phyloP scores from a whole-genome alignment of 371 early-diverging fungal species.

The Nematocida sp. region DNA sequence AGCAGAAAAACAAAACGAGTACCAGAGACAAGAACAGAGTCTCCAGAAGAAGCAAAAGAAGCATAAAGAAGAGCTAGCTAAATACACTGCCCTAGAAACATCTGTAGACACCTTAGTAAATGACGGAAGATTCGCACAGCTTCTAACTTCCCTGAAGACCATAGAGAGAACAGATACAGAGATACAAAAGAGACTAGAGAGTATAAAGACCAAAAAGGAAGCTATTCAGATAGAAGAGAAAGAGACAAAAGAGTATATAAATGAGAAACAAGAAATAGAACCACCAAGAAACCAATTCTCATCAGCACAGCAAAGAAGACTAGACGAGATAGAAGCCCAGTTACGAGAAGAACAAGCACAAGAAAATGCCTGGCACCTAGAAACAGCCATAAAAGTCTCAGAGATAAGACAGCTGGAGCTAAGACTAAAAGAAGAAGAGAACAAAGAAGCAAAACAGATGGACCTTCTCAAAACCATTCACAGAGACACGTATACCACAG shows the following conservation, averaged over 20 bases:
- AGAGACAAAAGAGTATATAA: slow-evolving; percentile 23
- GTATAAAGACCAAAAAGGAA: slow-evolving; percentile 27
- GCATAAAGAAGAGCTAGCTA: slow-evolving; percentile 43
- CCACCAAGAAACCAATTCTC: not conserved
- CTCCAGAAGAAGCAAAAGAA: slow-evolving; percentile 24
- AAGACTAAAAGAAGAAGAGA: slow-evolving; percentile 42
- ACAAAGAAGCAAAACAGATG: slow-evolving; percentile 51
- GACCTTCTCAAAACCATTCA: slow-evolving; percentile 59
- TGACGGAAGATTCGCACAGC: not conserved
- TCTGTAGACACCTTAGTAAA: too few species aligned
- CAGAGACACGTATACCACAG: slow-evolving; percentile 62
- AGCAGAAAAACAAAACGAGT: not conserved
- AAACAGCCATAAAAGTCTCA: slow-evolving; percentile 37
- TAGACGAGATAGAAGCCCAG: slow-evolving; percentile 43
- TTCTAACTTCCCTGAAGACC: not conserved
- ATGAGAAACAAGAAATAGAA: slow-evolving; percentile 19
- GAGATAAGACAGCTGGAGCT: slow-evolving; percentile 51
- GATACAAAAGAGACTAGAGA: slow-evolving; percentile 33
- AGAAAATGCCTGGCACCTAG: slow-evolving; percentile 43
- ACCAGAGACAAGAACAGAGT: not conserved
- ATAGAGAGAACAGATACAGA: slow-evolving; percentile 1
- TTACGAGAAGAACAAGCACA: slow-evolving; percentile 27
- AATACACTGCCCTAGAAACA: slow-evolving; percentile 12
- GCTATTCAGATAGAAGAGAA: slow-evolving; percentile 24
- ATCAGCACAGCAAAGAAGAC: not conserved